Base-by-base conservation (phyloP, 768 basidiomycete species). In the Tylopilus rubrobrunneus region DNA sequence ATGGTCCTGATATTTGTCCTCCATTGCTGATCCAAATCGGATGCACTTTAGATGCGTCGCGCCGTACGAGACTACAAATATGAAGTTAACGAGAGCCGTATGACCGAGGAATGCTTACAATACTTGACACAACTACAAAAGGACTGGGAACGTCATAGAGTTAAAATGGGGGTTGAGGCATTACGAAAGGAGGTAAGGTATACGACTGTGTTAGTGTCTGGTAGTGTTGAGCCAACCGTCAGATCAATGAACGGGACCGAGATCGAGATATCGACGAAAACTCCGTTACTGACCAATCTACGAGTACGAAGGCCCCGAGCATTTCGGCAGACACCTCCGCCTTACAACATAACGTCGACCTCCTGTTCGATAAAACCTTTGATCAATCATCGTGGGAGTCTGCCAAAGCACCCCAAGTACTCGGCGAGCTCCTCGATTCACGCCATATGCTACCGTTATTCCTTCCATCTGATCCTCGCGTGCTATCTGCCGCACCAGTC, bases 21-120 rank as follows among this genome's bases (percentile, higher is more conserved):
- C 21, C 4, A 15, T 43, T 42, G 6, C 23, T 59, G 28, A 57
- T 48, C 25, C 29, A 17, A 7, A 19, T 39, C 29, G 49, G 36
- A 27, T 45, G 8, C 21, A 37, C 33, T 43, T 14, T 34, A 91
- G 89, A 95, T 99, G 87, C 86, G 93, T 48, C 83, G 92, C 19
- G 95, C 95, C 37, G 88, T 96, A 28, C 84, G 87, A 44, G 96
- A 98, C 65, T 92, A 92, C 72, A 89, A 83, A 67, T 97, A 90
- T 65, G 96, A 99, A 73, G 88, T 98, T 46, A 88, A 86, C 65
- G 97, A 99, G 70, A 79, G 84, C 1, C 80, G 79, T 56, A 97
- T 99, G 92, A 89, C 86, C 3, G 94, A 98, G 23, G 97, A 99
- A 68, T 98, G 96, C 65, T 77, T 83, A 37, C 92, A 97, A 72